Evolutionary conservation across 345 rosid species (phyloP), one percentile per base, ranked within the genome.

Genomic region (Stellera chamaejasme): DNA sequence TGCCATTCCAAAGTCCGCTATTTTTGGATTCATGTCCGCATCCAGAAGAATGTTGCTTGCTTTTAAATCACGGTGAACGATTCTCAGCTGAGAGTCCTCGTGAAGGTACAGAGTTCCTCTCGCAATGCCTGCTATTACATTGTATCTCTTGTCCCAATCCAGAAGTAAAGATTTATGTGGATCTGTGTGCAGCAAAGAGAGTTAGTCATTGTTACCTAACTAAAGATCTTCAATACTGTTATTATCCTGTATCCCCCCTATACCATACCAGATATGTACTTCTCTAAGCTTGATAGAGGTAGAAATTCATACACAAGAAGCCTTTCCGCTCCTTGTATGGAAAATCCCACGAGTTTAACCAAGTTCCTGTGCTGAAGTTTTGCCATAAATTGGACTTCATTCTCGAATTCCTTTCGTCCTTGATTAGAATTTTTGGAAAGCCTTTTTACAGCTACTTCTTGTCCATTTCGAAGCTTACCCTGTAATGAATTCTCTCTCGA

Each of bases 351-450:
- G 43, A 83, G 80, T 67, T 73, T 76, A 39, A 83, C 82, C 11
- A 83, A 70, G 58, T 78, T 80, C 56, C 72, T 68, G 52, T 80
- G 86, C 49, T 83, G 90, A 73, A 83, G 84, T 55, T 71, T 80
- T 46, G 84, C 72, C 48, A 83, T 54, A 48, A 83, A 58, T 28
- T 58, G 43, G 11, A 76, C 82, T 51, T 80, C 89, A 50, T 74
- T 83, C 61, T 70, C 72, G 48, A 82, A 83, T 64, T 83, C 86
- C 10, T 46, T 10, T 1, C 66, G 72, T 47, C 84, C 90, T 76
- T 81, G 87, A 13, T 69, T 63, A 15, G 90, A 81, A 10, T 52
- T 65, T 42, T 56, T 25, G 4, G 77, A 64, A 46, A 78, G 53
- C 60, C 78, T 72, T 55, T 82, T 82, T 12, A 77, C 79, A 0